Conservation (phyloP, 2,329 filamentous ascomycete genomes). For the Orbilia javanica region DNA sequence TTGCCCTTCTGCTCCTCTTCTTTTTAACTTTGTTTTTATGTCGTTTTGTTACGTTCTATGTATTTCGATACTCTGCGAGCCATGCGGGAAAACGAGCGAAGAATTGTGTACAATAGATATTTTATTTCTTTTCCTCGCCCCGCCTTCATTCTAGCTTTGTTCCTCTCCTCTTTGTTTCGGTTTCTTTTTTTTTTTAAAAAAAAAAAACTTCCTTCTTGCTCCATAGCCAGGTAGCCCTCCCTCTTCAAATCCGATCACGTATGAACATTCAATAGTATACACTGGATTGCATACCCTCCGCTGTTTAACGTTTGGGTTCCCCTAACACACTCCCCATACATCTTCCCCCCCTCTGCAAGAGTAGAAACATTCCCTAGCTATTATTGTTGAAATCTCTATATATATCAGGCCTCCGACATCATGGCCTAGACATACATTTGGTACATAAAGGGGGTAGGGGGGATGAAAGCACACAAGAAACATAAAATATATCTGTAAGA, state of each 20-base stretch:
- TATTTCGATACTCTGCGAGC: conserved; percentile 15
- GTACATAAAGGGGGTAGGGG: neutral
- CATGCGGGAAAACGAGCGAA: conserved; percentile 14
- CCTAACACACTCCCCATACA: neutral
- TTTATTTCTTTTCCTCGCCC: conserved; percentile 19
- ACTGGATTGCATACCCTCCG: neutral
- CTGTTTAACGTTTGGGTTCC: too few relatives aligned
- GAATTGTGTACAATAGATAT: conserved; percentile 35
- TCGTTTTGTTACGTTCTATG: neutral
- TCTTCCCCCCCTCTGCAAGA: neutral
- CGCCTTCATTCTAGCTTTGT: neutral
- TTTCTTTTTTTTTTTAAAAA: neutral
- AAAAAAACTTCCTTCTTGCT: neutral
- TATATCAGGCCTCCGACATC: neutral
- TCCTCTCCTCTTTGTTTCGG: neutral
- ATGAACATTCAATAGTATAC: neutral
- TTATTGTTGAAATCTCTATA: conserved; percentile 34
- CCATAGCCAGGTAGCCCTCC: neutral
- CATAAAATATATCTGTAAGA: too few relatives aligned
- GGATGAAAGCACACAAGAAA: neutral
- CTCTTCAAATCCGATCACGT: neutral
- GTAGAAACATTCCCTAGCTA: neutral
- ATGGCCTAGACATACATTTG: neutral
- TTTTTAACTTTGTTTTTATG: neutral
- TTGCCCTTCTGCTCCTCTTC: neutral